phyloP scores from a whole-genome alignment of 2,329 filamentous ascomycete genomes.

The Penicillium sp. region DNA sequence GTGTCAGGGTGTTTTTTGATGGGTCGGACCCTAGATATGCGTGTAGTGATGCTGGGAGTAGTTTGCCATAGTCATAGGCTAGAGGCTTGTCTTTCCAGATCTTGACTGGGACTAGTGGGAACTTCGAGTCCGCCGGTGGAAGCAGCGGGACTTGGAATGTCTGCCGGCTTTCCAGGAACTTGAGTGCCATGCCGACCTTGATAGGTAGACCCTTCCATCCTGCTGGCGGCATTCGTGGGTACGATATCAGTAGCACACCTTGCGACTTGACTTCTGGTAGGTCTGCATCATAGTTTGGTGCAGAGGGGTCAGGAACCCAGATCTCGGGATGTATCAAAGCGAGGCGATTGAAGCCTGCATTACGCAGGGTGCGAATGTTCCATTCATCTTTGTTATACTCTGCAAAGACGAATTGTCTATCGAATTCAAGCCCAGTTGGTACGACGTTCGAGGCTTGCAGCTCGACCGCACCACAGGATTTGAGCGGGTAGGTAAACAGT shows the following conservation, averaged over 20 bases:
- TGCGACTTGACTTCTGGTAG: constrained; percentile 50
- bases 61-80: constrained; percentile 38
- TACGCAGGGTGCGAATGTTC: constrained; percentile 44
- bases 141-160: constrained; percentile 55
- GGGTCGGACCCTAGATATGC: constrained; percentile 42
- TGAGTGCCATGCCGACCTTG: constrained; percentile 29
- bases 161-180: constrained; percentile 36
- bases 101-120: constrained; percentile 47
- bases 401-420: constrained; percentile 80
- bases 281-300: constrained; percentile 42
- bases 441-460: constrained; percentile 63
- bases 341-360: constrained; percentile 56
- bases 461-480: constrained; percentile 77
- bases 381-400: constrained; percentile 51
- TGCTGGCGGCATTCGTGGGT: constrained; percentile 29
- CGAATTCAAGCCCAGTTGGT: constrained; percentile 69
- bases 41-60: constrained; percentile 49
- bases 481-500: constrained; percentile 77
- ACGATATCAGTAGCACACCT: constrained; percentile 55
- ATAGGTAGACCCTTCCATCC: constrained; percentile 14
- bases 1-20: constrained; percentile 39
- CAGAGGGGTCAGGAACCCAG: constrained; percentile 56
- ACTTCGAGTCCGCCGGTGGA: constrained; percentile 48
- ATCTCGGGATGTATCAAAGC: constrained; percentile 65
- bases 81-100: constrained; percentile 57